A percentile compares a stretch with the other conserved stretches of the same genome.
phyloP scores from a whole-genome alignment of 108 stramenopile genomes.

The Nitzschia palea region DNA sequence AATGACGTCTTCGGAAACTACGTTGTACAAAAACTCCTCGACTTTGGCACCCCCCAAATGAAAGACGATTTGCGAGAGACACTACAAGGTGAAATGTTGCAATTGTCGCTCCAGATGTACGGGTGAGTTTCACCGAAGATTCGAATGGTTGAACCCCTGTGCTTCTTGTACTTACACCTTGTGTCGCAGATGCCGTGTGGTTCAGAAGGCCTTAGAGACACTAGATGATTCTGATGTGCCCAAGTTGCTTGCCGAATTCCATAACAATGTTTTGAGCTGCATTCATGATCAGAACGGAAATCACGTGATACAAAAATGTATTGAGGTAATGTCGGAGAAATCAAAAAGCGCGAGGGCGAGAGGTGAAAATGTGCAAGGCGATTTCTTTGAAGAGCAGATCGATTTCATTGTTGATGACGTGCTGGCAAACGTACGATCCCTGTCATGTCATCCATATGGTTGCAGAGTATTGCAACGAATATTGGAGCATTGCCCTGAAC shows the following conservation, averaged over 20 bases:
- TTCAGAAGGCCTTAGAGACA: slow-evolving; percentile 92
- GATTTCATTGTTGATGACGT: slow-evolving; percentile 94
- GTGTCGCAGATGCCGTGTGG: slow-evolving; percentile 84
- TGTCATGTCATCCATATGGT: slow-evolving; percentile 95
- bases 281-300: slow-evolving; percentile 98
- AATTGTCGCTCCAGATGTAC: slow-evolving; percentile 89
- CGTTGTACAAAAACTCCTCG: slow-evolving; percentile 96
- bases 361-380: slow-evolving; percentile 43
- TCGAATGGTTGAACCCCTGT: neutral
- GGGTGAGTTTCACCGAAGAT: slow-evolving; percentile 50
- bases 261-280: slow-evolving; percentile 84
- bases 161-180: neutral
- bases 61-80: slow-evolving; percentile 61
- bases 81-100: slow-evolving; percentile 77
- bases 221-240: slow-evolving; percentile 74
- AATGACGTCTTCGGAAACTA: slow-evolving; percentile 96
- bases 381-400: slow-evolving; percentile 66
- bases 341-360: slow-evolving; percentile 43
- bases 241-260: slow-evolving; percentile 82
- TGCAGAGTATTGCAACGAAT: slow-evolving; percentile 96
- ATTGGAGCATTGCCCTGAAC: slow-evolving; percentile 90
- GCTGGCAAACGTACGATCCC: slow-evolving; percentile 73
- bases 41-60: slow-evolving; percentile 86
- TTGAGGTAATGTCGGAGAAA: slow-evolving; percentile 79
- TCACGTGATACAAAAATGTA: slow-evolving; percentile 97